phyloP scores from a whole-genome alignment of 2,329 filamentous ascomycete genomes.

The Anthostomella pinea region DNA sequence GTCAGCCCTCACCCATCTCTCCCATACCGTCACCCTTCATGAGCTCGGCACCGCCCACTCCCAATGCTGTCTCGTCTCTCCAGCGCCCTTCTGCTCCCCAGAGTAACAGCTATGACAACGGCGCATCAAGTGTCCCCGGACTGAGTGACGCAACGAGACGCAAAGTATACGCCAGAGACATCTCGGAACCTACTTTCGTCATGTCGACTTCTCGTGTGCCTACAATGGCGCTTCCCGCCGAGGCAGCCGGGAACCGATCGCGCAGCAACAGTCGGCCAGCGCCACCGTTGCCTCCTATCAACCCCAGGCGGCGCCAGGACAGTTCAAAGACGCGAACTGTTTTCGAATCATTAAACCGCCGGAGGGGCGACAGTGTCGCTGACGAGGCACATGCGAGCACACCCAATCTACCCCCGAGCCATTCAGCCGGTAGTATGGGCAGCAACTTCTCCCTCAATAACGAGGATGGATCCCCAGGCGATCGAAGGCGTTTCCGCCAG shows the following conservation, averaged over 20 bases:
- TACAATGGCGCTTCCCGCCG: constrained; percentile 38
- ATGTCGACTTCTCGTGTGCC: constrained; percentile 45
- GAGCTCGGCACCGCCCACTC: constrained; percentile 33
- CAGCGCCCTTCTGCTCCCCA: constrained; percentile 35
- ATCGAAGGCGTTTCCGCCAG: constrained; percentile 43
- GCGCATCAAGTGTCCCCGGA: constrained; percentile 23
- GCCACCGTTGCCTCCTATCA: constrained; percentile 58
- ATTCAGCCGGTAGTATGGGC: constrained; percentile 17
- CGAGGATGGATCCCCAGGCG: constrained; percentile 38
- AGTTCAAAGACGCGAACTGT: constrained; percentile 38
- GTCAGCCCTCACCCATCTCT: constrained; percentile 46
- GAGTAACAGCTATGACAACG: constrained; percentile 24
- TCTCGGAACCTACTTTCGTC: constrained; percentile 49
- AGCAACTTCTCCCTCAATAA: constrained; percentile 33
- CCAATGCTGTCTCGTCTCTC: constrained; percentile 30
- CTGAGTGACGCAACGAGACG: constrained; percentile 41
- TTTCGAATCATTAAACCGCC: constrained; percentile 36
- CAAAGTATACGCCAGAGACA: constrained; percentile 44
- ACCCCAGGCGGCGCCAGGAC: constrained; percentile 49
- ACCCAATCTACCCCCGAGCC: constrained; percentile 26
- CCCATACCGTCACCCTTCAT: constrained; percentile 37
- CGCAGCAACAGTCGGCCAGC: constrained; percentile 38
- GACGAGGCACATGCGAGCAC: constrained; percentile 29
- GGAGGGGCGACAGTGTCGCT: constrained; percentile 32
- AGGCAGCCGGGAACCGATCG: constrained; percentile 31